Base-by-base conservation (phyloP, 176 grass and related monocot species). In the Rhipidocladum racemiflorum region DNA sequence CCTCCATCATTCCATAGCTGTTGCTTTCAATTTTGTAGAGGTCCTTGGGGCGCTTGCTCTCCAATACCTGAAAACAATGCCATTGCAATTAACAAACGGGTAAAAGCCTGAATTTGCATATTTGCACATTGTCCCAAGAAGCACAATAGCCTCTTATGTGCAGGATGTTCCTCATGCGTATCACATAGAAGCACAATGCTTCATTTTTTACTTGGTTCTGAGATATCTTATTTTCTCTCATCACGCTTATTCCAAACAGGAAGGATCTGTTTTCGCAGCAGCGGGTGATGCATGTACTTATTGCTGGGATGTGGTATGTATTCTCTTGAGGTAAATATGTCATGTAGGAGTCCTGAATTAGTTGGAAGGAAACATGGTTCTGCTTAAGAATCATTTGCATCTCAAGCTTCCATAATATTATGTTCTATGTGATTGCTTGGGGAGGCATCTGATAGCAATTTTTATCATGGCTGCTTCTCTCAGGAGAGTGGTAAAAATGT, bases 231-330 rank as follows among this genome's bases (percentile, higher is more conserved):
- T 72, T 76, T 42, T 6, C 17, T 45, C 17, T 72, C 17, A 17
- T 6, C 61, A 17, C 23, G 17, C 16, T 76, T 78, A 38, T 78
- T 80, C 34, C 38, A 50, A 86, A 91, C 82, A 98, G 96, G 90
- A 98, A 86, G 90, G 92, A 70, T 98, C 88, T 65, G 74, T 98
- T 89, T 95, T 84, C 44, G 86, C 90, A 66, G 96, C 96, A 55
- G 88, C 96, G 2, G 96, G 90, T 60, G 96, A 98, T 93, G 89
- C 86, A 81, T 88, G 90, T 85, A 89, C 90, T 84, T 98, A 95
- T 83, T 89, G 85, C 79, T 98, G 96, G 96, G 96, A 98, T 91
- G 84, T 91, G 90, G 96, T 98, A 98, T 74, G 88, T 91, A 88
- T 81, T 75, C 44, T 67, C 68, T 65, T 75, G 86, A 82, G 81